phyloP scores from a whole-genome alignment of 345 rosid species.

The Moricandia moricandioides region DNA sequence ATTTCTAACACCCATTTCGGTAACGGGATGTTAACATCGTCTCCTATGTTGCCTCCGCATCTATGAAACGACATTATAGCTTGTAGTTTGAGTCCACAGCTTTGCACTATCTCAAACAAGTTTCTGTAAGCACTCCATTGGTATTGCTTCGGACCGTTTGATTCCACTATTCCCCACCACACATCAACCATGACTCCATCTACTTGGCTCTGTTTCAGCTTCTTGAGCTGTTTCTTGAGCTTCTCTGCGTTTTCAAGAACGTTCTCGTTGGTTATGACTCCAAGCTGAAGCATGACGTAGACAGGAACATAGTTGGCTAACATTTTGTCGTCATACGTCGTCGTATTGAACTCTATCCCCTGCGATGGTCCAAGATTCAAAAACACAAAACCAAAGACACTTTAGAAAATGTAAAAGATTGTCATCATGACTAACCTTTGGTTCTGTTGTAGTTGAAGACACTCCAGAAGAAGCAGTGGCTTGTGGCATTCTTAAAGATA shows the following conservation, averaged over 20 bases:
- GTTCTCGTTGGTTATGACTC: slow-evolving; percentile 55
- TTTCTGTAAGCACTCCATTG: slow-evolving; percentile 76
- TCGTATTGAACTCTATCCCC: slow-evolving; percentile 27
- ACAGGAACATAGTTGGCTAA: slow-evolving; percentile 65
- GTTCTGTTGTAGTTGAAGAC: slow-evolving; percentile 14
- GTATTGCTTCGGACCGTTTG: slow-evolving; percentile 59
- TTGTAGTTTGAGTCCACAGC: slow-evolving; percentile 55
- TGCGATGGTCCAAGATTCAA: slow-evolving; percentile 29
- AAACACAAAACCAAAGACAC: not conserved
- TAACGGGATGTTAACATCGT: slow-evolving; percentile 64
- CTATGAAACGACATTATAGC: slow-evolving; percentile 86
- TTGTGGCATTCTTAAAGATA: slow-evolving; percentile 19
- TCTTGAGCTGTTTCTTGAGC: slow-evolving; percentile 54
- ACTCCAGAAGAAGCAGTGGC: slow-evolving; percentile 15
- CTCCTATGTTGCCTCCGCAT: slow-evolving; percentile 90
- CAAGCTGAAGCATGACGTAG: slow-evolving; percentile 83
- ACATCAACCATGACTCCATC: slow-evolving; percentile 83
- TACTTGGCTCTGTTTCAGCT: slow-evolving; percentile 55
- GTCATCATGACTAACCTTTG: slow-evolving; percentile 24
- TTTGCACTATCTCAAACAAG: slow-evolving; percentile 55
- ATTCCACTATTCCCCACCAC: slow-evolving; percentile 81
- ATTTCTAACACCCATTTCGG: slow-evolving; percentile 74
- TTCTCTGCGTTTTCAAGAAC: slow-evolving; percentile 46
- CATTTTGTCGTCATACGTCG: slow-evolving; percentile 39
- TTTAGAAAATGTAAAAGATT: not conserved